phyloP scores from a whole-genome alignment of 108 stramenopile genomes.

The Pseudonitzschia multiseries region DNA sequence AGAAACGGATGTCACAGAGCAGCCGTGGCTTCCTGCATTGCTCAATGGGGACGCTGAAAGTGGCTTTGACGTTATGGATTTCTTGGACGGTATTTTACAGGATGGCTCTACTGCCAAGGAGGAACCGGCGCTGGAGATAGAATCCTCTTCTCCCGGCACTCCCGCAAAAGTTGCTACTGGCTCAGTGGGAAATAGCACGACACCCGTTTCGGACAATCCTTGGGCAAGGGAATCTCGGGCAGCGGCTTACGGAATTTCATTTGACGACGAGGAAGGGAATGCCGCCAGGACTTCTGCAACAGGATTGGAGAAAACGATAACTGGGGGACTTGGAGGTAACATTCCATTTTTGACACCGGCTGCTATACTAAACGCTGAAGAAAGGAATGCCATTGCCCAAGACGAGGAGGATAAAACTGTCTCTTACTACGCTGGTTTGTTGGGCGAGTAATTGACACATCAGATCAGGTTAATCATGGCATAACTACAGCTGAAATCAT shows the following conservation, averaged over 20 bases:
- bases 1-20: not conserved
- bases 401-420: constrained; percentile 22
- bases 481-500: too few species aligned
- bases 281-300: not conserved
- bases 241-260: constrained; percentile 53
- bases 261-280: constrained; percentile 25
- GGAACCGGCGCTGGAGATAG: not conserved
- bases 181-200: too few species aligned
- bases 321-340: constrained; percentile 13
- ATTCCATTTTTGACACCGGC: constrained; percentile 38
- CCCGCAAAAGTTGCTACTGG: not conserved
- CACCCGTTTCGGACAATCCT: constrained; percentile 37
- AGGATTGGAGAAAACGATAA: not conserved
- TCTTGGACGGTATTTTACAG: constrained; percentile 55
- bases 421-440: constrained; percentile 37
- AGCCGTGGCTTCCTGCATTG: constrained; percentile 23
- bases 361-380: constrained; percentile 25
- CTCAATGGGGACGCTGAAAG: constrained; percentile 18
- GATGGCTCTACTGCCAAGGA: constrained; percentile 27
- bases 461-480: not conserved
- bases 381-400: constrained; percentile 19
- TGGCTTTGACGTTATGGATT: constrained; percentile 64
- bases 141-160: not conserved
- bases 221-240: constrained; percentile 52
- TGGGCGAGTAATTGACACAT: constrained; percentile 20